Conservation (phyloP, 768 basidiomycete species). For the Crassisporium funariophilum region DNA sequence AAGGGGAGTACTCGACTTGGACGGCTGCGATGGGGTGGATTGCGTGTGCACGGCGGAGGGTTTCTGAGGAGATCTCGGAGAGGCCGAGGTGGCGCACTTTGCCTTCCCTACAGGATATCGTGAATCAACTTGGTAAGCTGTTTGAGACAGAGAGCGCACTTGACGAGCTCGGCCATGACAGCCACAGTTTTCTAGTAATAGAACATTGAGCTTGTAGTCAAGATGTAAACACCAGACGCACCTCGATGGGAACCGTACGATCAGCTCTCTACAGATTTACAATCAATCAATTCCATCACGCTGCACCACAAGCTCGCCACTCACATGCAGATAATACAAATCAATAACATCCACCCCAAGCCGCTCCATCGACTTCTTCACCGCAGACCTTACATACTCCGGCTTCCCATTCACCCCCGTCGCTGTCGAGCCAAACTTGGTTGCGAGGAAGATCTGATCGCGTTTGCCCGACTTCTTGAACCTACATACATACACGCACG, state of each 20-base stretch:
- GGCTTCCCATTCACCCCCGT: conserved; percentile 29
- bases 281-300: background rate
- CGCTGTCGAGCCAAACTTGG: conserved; percentile 43
- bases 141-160: conserved; percentile 31
- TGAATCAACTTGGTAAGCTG: background rate
- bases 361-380: conserved; percentile 39
- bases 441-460: conserved; percentile 59
- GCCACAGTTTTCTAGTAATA: conserved; percentile 38
- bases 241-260: conserved; percentile 48
- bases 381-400: conserved; percentile 37
- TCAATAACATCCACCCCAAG: conserved; percentile 46
- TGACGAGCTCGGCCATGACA: conserved; percentile 54
- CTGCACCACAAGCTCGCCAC: conserved; percentile 1
- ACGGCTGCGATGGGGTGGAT: conserved; percentile 53
- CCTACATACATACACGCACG: conserved; percentile 24
- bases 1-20: conserved; percentile 55
- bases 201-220: background rate
- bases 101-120: conserved; percentile 29
- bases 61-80: conserved; percentile 48
- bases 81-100: conserved; percentile 54
- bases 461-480: conserved; percentile 53
- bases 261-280: conserved; percentile 35
- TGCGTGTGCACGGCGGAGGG: conserved; percentile 51
- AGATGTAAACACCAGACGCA: conserved; percentile 15
- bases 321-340: conserved; percentile 49